Base-by-base conservation (phyloP, 2,329 filamentous ascomycete genomes). In the Fusarium sp. region DNA sequence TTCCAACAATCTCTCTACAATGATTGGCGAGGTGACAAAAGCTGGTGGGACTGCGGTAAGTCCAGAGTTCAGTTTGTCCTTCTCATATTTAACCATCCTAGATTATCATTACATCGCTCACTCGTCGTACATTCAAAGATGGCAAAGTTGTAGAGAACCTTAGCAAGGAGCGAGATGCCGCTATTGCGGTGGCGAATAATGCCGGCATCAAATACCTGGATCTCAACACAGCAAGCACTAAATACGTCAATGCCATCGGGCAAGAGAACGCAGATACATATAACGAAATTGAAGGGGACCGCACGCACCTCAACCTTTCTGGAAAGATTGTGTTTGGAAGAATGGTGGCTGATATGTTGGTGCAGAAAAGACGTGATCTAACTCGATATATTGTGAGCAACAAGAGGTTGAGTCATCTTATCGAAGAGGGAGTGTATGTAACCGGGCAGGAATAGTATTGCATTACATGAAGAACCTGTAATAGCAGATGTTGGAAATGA, bases 1-100 rank as follows among this genome's bases (percentile, higher is more conserved):
- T 28, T 60, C 62, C 0, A 18, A 47, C 3, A 65, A 65, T 13
- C 61, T 65, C 16, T 9, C 41, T 4, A 31, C 23, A 4, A 65
- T 65, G 62, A 31, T 65, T 4, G 16, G 13, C 0, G 62, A 65
- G 28, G 54, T 65, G 0, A 44, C 65, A 23, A 18, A 26, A 23
- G 62, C 61, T 6, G 62, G 61, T 6, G 62, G 62, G 1, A 65
- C 61, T 6, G 15, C 62, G 11, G 62, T 65, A 60, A 34, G 60
- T 7, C 4, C n/a, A 1, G 28, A 3, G 9, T 6, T 3, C 13
- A 12, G 4, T 18, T 30, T 8, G 1, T 2, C 12, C 4, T 2
- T 1, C 5, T 7, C 10, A n/a, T 31, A 0, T 5, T 36, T 65
- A 1, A 65, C 4, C 8, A 3, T 3, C 18, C 1, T 1, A 65